Base-by-base conservation (phyloP, 1,139 yeast genomes). In the Zygosaccharomyces sapae region DNA sequence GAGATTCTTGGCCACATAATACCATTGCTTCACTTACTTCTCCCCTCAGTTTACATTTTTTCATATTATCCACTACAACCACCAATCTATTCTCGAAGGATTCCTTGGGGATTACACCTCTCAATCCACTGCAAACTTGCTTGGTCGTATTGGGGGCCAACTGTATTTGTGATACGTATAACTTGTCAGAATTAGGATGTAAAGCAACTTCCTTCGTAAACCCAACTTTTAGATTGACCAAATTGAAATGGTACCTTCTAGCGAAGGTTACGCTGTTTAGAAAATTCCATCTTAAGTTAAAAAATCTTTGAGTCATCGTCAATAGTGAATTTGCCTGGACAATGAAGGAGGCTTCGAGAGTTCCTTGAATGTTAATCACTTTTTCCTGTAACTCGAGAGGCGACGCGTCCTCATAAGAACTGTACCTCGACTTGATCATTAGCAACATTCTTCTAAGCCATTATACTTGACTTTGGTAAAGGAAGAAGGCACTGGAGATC, bases 31-130 rank as follows among this genome's bases (percentile, higher is more conserved):
- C 57, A 43, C 59, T 56, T 2, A 47, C 30, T 38, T 54, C 53
- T 10, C 61, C 61, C 33, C 59, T 49, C 8, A 57, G 47, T 43
- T 57, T 57, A 34, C 59, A 52, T 38, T 56, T 56, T 39, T 57
- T 57, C 51, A 57, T 44, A 31, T 57, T 57, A 22, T 55, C 55
- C 9, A 53, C 56, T 3, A 57, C 54, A 5, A 57, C 53, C 10
- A 55, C 56, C 24, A 55, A 38, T 31, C 45, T 46, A 5, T 44
- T 43, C 35, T 49, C 36, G 13, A 57, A 43, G 7, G 47, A 37
- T 9, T 48, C 48, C 7, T 12, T 37, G 9, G 58, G 48, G 20
- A 55, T 35, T 31, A 38, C 44, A 1, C 48, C 46, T 38, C 54
- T 51, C 29, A 57, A 42, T 1, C 61, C 61, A 33, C 57, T 53